Base-by-base conservation (phyloP, 768 basidiomycete species). In the Pleurotus salmoneostramineus region DNA sequence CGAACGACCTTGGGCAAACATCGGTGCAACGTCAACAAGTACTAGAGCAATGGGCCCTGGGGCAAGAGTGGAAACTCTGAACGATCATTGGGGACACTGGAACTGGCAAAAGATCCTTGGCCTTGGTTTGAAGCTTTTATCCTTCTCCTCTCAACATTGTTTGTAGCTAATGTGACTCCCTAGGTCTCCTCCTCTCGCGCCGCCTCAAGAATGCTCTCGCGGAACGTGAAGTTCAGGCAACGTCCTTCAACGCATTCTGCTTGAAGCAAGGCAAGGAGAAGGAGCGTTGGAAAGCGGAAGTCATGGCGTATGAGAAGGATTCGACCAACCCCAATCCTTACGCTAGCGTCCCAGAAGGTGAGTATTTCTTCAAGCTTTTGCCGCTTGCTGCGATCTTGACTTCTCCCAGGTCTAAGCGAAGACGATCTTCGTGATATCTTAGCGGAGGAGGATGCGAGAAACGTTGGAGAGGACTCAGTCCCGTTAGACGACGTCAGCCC, bases 11-110 rank as follows among this genome's bases (percentile, higher is more conserved):
- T 81, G 79, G 79, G 57, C 74, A 0, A 62, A 62, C 5, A 62
- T 69, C 6, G 76, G 77, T 57, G 58, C 65, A 0, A 60, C 67
- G 0, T 71, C 69, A 0, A 56, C 65, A 0, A 74, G 72, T 59
- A 71, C 70, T 1, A 59, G 65, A 2, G 74, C 75, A 44, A 78
- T 76, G 74, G 72, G 68, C 0, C 68, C 71, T 0, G 73, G 70
- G 0, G 60, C 66, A 1, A 61, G 70, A 0, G 61, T 64, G 7
- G 74, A 77, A 10, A 68, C 71, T 0, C 44, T 80, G 6, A 71
- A 79, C 51, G 72, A 78, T 14, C 69, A 72, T 3, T 73, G 69
- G 61, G 62, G 61, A 45, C 70, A 72, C 27, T 76, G 72, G 73
- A 72, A 72, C 27, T 70, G 66, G 52, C 36, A 43, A 3, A 78